Percentiles rank a stretch among this genome's conserved stretches.
These are phyloP conservation scores for Exserohilum turcica DNA, from an alignment of 2,329 filamentous ascomycete genomes.

Conservation along the genomic window DNA sequence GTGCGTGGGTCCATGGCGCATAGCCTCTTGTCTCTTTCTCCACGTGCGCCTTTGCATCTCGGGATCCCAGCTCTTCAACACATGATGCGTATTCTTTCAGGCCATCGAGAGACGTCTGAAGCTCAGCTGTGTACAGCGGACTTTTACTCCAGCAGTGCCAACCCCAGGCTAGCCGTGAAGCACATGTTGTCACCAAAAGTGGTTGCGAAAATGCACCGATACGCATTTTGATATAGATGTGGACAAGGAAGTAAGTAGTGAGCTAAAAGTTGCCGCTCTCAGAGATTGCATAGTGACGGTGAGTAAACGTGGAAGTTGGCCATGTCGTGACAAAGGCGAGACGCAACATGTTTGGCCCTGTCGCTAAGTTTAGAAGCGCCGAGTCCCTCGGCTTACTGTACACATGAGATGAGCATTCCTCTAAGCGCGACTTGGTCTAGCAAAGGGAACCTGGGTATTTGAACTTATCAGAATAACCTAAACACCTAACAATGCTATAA, in stretches of 20 bases:
- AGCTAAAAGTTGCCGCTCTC: neutral
- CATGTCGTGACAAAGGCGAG: constrained; percentile 16
- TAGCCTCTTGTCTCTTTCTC: neutral
- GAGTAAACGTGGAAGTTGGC: neutral
- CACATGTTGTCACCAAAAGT: neutral
- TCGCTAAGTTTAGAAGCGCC: constrained; percentile 18
- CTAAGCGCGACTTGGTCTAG: neutral
- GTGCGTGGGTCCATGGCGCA: constrained; percentile 34
- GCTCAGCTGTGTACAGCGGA: constrained; percentile 13
- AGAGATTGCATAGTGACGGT: neutral
- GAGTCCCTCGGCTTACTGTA: constrained; percentile 16
- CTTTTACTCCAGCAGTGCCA: constrained; percentile 37
- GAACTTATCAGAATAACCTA: constrained; percentile 26
- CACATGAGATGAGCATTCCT: neutral
- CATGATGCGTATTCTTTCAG: constrained; percentile 9
- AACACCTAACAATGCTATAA: constrained; percentile 32
- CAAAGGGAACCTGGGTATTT: constrained; percentile 23
- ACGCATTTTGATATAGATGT: neutral
- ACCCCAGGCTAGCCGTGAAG: constrained; percentile 8
- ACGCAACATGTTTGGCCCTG: constrained; percentile 23
- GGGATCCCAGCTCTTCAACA: neutral
- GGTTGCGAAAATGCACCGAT: neutral
- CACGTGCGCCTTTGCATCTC: neutral
- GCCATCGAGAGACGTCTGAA: constrained; percentile 23
- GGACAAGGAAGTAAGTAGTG: neutral